Percentiles rank a stretch among this genome's conserved stretches.
Conservation (phyloP, 2,329 filamentous ascomycete species). For the Exophiala alcalophila region DNA sequence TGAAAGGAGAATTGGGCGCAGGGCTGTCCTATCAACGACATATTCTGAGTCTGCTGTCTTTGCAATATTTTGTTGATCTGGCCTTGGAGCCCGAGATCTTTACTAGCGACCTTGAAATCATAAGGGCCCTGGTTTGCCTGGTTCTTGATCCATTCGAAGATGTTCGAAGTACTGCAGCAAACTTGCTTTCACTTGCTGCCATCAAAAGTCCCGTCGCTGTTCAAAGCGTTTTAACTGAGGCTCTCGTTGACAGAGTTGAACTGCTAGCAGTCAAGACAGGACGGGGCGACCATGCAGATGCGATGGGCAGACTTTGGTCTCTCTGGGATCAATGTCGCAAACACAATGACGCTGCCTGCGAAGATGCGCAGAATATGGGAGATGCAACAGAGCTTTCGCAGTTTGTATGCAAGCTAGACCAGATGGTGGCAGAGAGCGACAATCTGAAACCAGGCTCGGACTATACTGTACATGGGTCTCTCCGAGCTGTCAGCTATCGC, state of each 20-base stretch:
- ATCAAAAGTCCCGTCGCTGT: conserved; percentile 2
- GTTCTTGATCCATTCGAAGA: conserved; percentile 91
- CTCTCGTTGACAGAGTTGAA: conserved; percentile 50
- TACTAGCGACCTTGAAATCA: conserved; percentile 35
- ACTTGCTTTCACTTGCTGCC: conserved; percentile 39
- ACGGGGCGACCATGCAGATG: conserved; percentile 88
- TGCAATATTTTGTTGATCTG: conserved; percentile 53
- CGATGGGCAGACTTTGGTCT: conserved; percentile 57
- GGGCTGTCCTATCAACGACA: conserved; percentile 89
- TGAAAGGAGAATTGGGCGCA: conserved; percentile 65
- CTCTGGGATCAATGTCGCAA: neutral
- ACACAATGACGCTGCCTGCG: too few relatives aligned
- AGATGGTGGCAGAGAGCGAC: too few relatives aligned
- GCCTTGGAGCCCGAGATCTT: conserved; percentile 20
- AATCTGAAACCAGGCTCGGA: conserved; percentile 14
- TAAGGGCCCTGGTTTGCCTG: conserved; percentile 67
- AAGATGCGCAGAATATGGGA: neutral
- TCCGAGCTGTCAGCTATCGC: conserved; percentile 23
- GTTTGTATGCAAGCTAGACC: too few relatives aligned
- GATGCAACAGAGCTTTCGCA: neutral
- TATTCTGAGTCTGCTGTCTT: conserved; percentile 71
- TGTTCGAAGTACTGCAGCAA: conserved; percentile 60
- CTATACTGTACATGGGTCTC: conserved; percentile 25
- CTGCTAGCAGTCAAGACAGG: conserved; percentile 66
- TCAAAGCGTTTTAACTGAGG: conserved; percentile 37